phyloP scores from a whole-genome alignment of 345 rosid species.

The Syzygium oleosum region DNA sequence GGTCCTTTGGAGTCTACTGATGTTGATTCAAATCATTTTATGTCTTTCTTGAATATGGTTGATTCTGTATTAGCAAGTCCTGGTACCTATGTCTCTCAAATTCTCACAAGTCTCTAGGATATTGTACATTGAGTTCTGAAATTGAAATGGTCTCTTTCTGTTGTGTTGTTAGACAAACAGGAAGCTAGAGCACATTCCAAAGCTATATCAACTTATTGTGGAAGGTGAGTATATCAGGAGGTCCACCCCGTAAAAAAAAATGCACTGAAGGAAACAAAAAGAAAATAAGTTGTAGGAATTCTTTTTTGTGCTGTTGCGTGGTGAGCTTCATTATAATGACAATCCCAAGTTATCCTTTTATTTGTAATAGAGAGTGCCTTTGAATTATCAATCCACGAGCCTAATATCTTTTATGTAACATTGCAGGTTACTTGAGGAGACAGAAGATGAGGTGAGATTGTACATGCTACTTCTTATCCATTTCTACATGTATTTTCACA shows the following conservation, averaged over 20 bases:
- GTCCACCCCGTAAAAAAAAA: neutral
- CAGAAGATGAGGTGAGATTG: slow-evolving; percentile 78
- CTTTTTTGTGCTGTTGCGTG: neutral
- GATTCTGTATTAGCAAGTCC: neutral
- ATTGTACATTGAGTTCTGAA: neutral
- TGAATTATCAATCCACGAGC: neutral
- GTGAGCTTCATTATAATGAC: neutral
- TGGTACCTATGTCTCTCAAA: neutral
- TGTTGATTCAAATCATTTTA: neutral
- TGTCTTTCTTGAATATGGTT: neutral
- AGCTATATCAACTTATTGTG: slow-evolving; percentile 85
- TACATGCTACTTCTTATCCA: neutral
- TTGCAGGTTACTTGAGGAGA: slow-evolving; percentile 77
- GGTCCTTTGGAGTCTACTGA: neutral
- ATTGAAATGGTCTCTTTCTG: slow-evolving; percentile 1
- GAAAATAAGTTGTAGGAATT: neutral
- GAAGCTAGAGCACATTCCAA: slow-evolving; percentile 87
- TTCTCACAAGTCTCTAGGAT: neutral
- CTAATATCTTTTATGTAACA: slow-evolving; percentile 7
- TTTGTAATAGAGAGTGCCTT: neutral
- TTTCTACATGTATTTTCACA: neutral
- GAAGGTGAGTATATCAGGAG: slow-evolving; percentile 46
- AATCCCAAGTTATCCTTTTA: neutral
- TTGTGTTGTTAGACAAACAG: slow-evolving; percentile 53
- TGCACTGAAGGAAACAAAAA: neutral